Evolutionary conservation across 106 monocot species (phyloP), one percentile per base, ranked within the genome.

Genomic region (Triglochin maritima): DNA sequence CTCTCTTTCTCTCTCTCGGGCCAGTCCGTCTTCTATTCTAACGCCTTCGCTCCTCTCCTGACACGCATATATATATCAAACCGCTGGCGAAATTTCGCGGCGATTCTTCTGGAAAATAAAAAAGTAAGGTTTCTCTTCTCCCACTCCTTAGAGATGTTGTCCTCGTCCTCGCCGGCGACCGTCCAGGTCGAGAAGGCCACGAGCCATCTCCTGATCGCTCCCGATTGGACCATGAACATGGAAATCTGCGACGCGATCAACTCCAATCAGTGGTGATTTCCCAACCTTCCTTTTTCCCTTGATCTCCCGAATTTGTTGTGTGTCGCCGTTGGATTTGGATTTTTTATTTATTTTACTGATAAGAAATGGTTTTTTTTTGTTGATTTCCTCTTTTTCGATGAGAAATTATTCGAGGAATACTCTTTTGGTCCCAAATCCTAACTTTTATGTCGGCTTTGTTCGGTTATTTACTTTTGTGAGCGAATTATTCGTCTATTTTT

Each of bases 141-240:
- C 46, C 11, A 46, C 45, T 46, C 17, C 46, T 11, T 63, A 59
- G 29, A 50, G 42, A 68, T 59, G 67, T 45, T 68, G 56, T 68
- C 69, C 46, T 62, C 69, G 3, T 53, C 75, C 43, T 43, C 65
- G 56, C 46, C 64, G 66, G 57, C 69, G 47, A 69, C 5, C 44
- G 69, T 69, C 9, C 57, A 17, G 60, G 74, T 68, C 41, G 76
- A 76, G 41, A 76, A 69, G 76, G 76, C 76, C 51, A 76, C 76
- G 43, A 76, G 69, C 61, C 60, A 76, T 68, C 62, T 76, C 45
- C 63, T 76, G 62, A 76, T 69, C 0, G 62, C 62, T 4, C 76
- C 76, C 17, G 76, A 76, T 49, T 76, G 76, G 76, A 49, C 76
- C 17, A 5, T 76, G 29, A 76, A 76, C 63, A 68, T 76, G 47